Percentiles rank a stretch among this genome's conserved stretches.
These are phyloP conservation scores for Fraxinus sp. DNA, from an alignment of 305 asterid genomes.

Conservation along the genomic window DNA sequence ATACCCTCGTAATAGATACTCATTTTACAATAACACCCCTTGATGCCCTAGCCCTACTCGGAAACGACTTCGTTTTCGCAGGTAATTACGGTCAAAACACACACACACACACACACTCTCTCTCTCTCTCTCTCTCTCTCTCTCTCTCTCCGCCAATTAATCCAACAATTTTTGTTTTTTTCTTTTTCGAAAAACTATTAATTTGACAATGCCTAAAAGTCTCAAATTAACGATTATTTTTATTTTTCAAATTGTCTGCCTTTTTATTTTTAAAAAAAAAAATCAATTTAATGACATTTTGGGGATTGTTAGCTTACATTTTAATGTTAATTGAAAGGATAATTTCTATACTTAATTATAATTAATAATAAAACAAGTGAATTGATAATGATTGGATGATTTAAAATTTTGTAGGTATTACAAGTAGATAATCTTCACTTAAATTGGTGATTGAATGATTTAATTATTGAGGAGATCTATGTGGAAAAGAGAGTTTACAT, in stretches of 20 bases:
- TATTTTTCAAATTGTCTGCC: not conserved
- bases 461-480: not conserved
- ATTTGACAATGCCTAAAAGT: not conserved
- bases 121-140: not conserved
- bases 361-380: not conserved
- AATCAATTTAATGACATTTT: not conserved
- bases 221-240: not conserved
- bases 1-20: slow-evolving; percentile 31
- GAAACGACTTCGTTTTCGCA: not conserved
- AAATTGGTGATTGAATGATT: not conserved
- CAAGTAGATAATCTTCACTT: not conserved
- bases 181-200: not conserved
- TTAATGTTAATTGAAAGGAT: not conserved
- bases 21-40: slow-evolving; percentile 35
- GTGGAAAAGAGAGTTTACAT: not conserved
- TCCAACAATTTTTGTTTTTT: not conserved
- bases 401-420: slow-evolving; percentile 8
- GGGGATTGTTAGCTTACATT: not conserved
- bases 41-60: slow-evolving; percentile 28
- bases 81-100: slow-evolving; percentile 22
- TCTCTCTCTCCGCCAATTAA: not conserved
- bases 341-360: not conserved
- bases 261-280: not conserved
- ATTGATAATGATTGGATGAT: not conserved
- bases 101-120: not conserved